phyloP scores from a whole-genome alignment of 306 rosid species.

The Quercus berberidifolia region DNA sequence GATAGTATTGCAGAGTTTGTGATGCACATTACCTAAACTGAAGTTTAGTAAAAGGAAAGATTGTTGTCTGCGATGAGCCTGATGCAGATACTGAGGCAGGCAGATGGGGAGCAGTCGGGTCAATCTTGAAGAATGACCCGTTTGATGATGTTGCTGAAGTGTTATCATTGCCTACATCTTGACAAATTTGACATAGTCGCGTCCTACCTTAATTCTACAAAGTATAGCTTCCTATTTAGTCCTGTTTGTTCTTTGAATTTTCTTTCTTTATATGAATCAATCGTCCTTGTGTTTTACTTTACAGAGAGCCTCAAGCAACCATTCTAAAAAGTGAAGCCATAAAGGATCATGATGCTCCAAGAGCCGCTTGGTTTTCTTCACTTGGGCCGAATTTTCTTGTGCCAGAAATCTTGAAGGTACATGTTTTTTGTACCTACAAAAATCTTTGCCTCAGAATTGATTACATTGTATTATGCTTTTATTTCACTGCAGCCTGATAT shows the following conservation, averaged over 20 bases:
- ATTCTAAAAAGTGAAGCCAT: background rate
- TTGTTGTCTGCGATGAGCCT: background rate
- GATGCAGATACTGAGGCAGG: background rate
- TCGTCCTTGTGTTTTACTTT: too few relatives aligned
- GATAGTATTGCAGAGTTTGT: background rate
- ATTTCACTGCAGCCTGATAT: constrained; percentile 26
- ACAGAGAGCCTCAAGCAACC: background rate
- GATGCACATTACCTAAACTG: background rate
- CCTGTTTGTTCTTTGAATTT: background rate
- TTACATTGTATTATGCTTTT: background rate
- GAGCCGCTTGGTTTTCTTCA: background rate
- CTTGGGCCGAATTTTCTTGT: background rate
- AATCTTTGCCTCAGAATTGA: background rate
- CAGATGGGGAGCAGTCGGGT: background rate
- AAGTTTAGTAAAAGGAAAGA: background rate
- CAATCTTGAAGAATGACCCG: background rate
- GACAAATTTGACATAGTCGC: background rate
- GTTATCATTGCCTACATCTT: background rate
- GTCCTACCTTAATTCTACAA: constrained; percentile 1
- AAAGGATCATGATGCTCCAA: background rate
- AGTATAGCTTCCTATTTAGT: background rate
- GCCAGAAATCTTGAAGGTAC: background rate
- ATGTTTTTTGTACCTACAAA: background rate
- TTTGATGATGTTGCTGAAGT: background rate
- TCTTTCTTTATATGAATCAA: too few relatives aligned